Percentiles rank a stretch among this genome's conserved stretches.
Conservation (phyloP, 2,329 filamentous ascomycete genomes). For the Fusarium musae region DNA sequence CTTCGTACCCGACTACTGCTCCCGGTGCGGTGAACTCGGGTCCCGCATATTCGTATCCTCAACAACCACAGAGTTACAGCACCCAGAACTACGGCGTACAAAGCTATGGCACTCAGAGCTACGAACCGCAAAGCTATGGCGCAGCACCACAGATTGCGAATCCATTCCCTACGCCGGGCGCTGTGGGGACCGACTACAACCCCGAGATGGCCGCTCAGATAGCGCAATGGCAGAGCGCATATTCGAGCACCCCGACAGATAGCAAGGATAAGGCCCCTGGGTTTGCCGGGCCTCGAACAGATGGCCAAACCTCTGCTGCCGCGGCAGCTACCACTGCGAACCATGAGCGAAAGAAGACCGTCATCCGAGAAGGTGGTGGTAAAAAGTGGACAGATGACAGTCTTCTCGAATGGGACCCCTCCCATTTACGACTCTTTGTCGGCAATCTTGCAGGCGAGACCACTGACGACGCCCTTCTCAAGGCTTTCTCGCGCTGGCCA, state of each 20-base stretch:
- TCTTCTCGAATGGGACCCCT: constrained; percentile 94
- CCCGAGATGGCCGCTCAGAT: constrained; percentile 91
- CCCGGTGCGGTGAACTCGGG: constrained; percentile 44
- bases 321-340: constrained; percentile 29
- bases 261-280: constrained; percentile 48
- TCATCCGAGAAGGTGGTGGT: constrained; percentile 87
- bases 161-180: constrained; percentile 77
- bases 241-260: constrained; percentile 69
- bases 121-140: constrained; percentile 52
- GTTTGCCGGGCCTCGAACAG: constrained; percentile 45
- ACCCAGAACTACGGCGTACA: constrained; percentile 52
- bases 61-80: constrained; percentile 35
- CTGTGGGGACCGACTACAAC: constrained; percentile 62
- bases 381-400: constrained; percentile 91
- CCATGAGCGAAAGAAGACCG: constrained; percentile 81
- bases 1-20: constrained; percentile 50
- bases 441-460: constrained; percentile 97
- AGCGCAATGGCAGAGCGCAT: constrained; percentile 94
- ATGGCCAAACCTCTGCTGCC: constrained; percentile 53
- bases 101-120: constrained; percentile 40
- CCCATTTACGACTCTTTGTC: constrained; percentile 93
- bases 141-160: constrained; percentile 78
- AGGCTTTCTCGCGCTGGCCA: constrained; percentile 89
- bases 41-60: constrained; percentile 43
- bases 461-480: constrained; percentile 93